Evolutionary conservation across 257 asterid genomes (phyloP).

Genomic region (Henckelia pumila): DNA sequence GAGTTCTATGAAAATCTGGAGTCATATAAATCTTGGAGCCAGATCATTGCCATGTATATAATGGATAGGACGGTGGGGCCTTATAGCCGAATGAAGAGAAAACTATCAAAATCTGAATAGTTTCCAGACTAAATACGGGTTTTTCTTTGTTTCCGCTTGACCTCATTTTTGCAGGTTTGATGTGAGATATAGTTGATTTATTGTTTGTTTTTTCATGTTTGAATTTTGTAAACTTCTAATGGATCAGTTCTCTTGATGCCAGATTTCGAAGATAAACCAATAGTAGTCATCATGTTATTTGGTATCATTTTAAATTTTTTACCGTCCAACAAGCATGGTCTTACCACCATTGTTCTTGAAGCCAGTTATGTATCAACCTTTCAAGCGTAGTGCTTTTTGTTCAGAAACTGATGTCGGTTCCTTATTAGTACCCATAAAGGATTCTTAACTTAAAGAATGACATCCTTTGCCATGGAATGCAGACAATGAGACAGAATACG

Average conservation of each 20-base stretch:
- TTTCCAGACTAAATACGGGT: not conserved
- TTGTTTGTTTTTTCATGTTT: not conserved
- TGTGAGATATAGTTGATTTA: conserved; percentile 1
- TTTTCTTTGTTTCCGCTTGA: not conserved
- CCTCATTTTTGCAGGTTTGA: not conserved
- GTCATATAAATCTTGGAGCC: conserved; percentile 83
- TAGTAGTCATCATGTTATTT: not conserved
- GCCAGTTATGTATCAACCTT: not conserved
- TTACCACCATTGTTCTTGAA: not conserved
- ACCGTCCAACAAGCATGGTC: not conserved
- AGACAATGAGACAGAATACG: no score
- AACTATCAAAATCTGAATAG: conserved; percentile 54
- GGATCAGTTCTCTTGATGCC: not conserved
- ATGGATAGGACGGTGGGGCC: conserved; percentile 83
- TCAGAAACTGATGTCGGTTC: not conserved
- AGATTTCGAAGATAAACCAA: not conserved
- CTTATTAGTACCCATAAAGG: not conserved
- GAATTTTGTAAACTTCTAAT: not conserved
- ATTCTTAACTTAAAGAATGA: no score
- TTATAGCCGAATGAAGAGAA: conserved; percentile 89
- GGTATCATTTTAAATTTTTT: not conserved
- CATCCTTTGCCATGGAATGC: no score
- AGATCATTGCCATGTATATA: conserved; percentile 75
- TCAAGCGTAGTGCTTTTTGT: not conserved
- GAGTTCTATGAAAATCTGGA: conserved; percentile 65